phyloP scores from a whole-genome alignment of 2,329 filamentous ascomycete genomes.

The Monascus ruber region DNA sequence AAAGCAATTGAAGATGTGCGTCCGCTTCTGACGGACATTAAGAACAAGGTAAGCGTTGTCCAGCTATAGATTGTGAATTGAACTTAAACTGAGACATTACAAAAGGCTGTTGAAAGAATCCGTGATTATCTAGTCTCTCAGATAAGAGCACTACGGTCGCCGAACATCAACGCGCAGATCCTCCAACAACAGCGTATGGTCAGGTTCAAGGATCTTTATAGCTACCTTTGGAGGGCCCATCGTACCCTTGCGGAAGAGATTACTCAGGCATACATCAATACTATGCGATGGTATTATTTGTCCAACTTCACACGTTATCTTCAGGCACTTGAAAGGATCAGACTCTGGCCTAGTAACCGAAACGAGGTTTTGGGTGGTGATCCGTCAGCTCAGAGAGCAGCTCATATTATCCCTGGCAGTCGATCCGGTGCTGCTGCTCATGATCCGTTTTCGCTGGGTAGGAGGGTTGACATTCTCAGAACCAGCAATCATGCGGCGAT shows the following conservation, averaged over 20 bases:
- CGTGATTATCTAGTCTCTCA: conserved; percentile 89
- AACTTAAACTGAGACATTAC: conserved; percentile 6
- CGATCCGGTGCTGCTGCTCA: conserved; percentile 41
- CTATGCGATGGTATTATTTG: conserved; percentile 96
- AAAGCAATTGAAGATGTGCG: conserved; percentile 76
- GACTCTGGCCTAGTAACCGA: conserved; percentile 70
- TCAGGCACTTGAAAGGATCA: conserved; percentile 71
- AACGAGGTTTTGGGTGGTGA: conserved; percentile 75
- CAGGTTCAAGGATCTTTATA: conserved; percentile 76
- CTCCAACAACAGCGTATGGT: conserved; percentile 90
- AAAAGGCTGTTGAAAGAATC: conserved; percentile 76
- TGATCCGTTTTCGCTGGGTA: conserved; percentile 80
- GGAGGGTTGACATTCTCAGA: conserved; percentile 71
- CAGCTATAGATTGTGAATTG: neutral
- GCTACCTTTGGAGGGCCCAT: conserved; percentile 75
- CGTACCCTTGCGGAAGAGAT: conserved; percentile 79
- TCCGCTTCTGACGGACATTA: conserved; percentile 73
- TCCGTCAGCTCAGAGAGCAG: conserved; percentile 51
- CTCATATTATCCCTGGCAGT: conserved; percentile 31
- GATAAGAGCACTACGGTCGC: conserved; percentile 85
- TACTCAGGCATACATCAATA: conserved; percentile 87
- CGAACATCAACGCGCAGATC: conserved; percentile 93
- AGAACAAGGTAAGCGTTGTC: conserved; percentile 52
- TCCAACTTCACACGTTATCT: conserved; percentile 86
- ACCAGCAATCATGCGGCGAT: conserved; percentile 63